Conservation (phyloP, 495 filamentous ascomycete species). For the Penicillium parvum region DNA sequence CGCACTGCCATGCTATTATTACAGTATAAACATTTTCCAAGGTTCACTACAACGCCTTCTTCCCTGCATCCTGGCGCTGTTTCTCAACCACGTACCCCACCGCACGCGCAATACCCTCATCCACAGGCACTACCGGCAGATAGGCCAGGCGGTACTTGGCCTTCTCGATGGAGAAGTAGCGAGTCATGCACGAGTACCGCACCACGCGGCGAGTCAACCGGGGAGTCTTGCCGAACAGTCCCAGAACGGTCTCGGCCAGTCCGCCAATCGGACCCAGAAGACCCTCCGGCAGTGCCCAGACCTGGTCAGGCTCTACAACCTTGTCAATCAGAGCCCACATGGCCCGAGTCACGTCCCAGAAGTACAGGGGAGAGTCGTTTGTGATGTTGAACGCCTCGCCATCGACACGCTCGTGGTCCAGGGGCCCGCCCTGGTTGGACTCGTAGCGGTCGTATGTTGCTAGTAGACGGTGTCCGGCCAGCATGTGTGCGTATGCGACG, state of each 20-base stretch:
- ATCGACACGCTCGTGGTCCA: conserved; percentile 77
- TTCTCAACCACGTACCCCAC: conserved; percentile 62
- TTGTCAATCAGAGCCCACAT: conserved; percentile 72
- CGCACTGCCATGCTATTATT: conserved; percentile 17
- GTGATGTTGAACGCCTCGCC: conserved; percentile 96
- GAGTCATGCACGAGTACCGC: conserved; percentile 72
- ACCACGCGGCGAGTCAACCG: conserved; percentile 72
- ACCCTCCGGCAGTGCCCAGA: conserved; percentile 64
- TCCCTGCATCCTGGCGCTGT: conserved; percentile 31
- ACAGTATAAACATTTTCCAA: conserved; percentile 23
- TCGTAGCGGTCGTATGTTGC: conserved; percentile 48
- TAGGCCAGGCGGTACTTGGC: conserved; percentile 76
- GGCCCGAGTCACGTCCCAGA: conserved; percentile 86
- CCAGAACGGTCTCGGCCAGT: conserved; percentile 64
- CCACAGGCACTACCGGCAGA: conserved; percentile 62
- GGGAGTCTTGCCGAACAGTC: conserved; percentile 65
- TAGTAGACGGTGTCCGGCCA: conserved; percentile 66
- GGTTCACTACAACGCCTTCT: conserved; percentile 39
- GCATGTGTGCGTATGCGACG: conserved; percentile 44
- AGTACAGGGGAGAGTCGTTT: conserved; percentile 86
- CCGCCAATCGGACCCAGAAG: conserved; percentile 62
- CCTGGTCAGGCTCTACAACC: conserved; percentile 57
- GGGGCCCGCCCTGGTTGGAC: conserved; percentile 50
- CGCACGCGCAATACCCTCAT: conserved; percentile 68
- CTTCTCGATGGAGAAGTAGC: conserved; percentile 83